phyloP scores from a whole-genome alignment of 23 red algal genomes.

The Porphyridium purpureum region DNA sequence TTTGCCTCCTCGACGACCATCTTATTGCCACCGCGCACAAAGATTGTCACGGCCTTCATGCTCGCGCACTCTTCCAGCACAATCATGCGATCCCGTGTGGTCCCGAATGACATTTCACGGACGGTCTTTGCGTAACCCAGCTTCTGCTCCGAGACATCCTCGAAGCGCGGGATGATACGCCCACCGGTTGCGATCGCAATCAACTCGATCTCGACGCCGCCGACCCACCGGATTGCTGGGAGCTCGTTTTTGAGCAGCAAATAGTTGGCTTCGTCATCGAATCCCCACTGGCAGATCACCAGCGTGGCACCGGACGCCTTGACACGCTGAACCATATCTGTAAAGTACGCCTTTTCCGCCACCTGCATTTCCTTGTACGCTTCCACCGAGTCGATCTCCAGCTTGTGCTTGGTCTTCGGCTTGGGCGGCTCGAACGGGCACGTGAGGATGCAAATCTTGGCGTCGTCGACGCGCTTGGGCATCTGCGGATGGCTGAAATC shows the following conservation, averaged over 20 bases:
- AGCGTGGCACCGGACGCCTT: slow-evolving; percentile 90
- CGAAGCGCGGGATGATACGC: slow-evolving; percentile 90
- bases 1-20: slow-evolving; percentile 99
- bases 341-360: slow-evolving; percentile 85
- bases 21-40: slow-evolving; percentile 90
- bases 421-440: slow-evolving; percentile 98
- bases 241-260: slow-evolving; percentile 71
- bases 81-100: slow-evolving; percentile 84
- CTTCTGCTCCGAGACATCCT: slow-evolving; percentile 83
- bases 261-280: slow-evolving; percentile 99
- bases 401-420: slow-evolving; percentile 99
- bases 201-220: slow-evolving; percentile 93
- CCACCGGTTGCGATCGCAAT: slow-evolving; percentile 88
- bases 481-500: slow-evolving; percentile 98
- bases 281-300: slow-evolving; percentile 98
- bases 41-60: slow-evolving; percentile 85
- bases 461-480: slow-evolving; percentile 64
- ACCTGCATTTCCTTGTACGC: slow-evolving; percentile 92
- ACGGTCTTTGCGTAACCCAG: slow-evolving; percentile 74
- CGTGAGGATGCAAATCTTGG: slow-evolving; percentile 93
- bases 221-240: slow-evolving; percentile 91
- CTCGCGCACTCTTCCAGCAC: slow-evolving; percentile 84
- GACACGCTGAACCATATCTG: slow-evolving; percentile 79
- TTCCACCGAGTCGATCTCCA: slow-evolving; percentile 93
- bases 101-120: slow-evolving; percentile 78